Base-by-base conservation (phyloP, 2,329 filamentous ascomycete genomes). In the Aureobasidium melanogenum region DNA sequence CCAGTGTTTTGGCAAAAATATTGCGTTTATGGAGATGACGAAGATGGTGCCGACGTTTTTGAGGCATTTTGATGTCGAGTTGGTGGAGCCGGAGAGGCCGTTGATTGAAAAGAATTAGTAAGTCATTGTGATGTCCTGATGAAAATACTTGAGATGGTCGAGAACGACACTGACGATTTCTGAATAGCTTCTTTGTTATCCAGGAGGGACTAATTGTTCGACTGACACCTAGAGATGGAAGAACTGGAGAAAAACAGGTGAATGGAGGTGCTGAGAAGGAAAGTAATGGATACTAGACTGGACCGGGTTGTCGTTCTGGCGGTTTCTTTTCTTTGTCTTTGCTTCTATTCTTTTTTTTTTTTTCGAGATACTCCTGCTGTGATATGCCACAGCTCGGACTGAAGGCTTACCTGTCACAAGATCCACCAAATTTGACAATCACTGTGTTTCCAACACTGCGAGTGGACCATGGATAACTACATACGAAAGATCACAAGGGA, bases 11-110 rank as follows among this genome's bases (percentile, higher is more conserved):
- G 80, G 79, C 5, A 77, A 74, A 66, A 62, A 73, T 0, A 77
- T 82, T 60, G 79, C 79, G 0, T 66, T 77, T 57, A 77, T 80
- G 71, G 79, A 80, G 67, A 64, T 81, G 50, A 74, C 79, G 63
- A 82, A 82, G 63, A 70, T 61, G 38, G 48, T 61, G 12, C 48
- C 58, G 3, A 61, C 58, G 1, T 54, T 61, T 19, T 24, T 61
- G 15, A 39, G 48, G 6, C 48, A 54, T 30, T 61, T 61, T 17
- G 58, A 61, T 41, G 38, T 61, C 14, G 19, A 38, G n/a, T 15
- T 61, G 12, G 15, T 28, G 7, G n/a, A 54, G 30, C 58, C 58
- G 15, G 39, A 47, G 9, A 14, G 39, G 7, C 58, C 58, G 3
- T 54, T 61, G 46, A 47, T 12, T 3, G 38, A 54, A 10, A 60